These are phyloP conservation scores for Suillus decipiens DNA, from an alignment of 768 basidiomycete species.

Conservation along the genomic window DNA sequence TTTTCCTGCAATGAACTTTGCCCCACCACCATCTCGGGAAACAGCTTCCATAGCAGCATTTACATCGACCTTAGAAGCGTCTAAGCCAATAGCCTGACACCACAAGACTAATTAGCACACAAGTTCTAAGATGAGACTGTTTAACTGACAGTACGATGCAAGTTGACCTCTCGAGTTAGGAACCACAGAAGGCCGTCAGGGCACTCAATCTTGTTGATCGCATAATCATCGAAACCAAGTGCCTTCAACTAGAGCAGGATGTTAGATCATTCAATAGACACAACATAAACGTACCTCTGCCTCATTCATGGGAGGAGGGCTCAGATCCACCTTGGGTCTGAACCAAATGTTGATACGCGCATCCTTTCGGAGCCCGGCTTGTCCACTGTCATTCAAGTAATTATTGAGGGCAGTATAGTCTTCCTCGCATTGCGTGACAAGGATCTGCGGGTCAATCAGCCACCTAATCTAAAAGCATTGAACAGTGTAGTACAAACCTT, in stretches of 20 bases:
- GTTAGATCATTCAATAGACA: slow-evolving; percentile 6
- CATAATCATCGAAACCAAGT: slow-evolving; percentile 80
- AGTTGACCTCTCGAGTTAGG: slow-evolving; percentile 57
- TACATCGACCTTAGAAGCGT: slow-evolving; percentile 51
- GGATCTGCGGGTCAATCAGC: slow-evolving; percentile 51
- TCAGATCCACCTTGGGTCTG: slow-evolving; percentile 41
- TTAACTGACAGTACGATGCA: slow-evolving; percentile 72
- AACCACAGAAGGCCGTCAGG: slow-evolving; percentile 76
- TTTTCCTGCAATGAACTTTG: slow-evolving; percentile 60
- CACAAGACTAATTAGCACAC: not conserved
- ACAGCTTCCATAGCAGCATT: slow-evolving; percentile 60
- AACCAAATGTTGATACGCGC: slow-evolving; percentile 68
- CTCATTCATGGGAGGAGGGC: slow-evolving; percentile 54
- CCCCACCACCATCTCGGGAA: slow-evolving; percentile 52
- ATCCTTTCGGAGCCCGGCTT: slow-evolving; percentile 52
- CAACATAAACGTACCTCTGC: slow-evolving; percentile 54
- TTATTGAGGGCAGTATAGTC: slow-evolving; percentile 76
- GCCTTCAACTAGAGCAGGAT: slow-evolving; percentile 47
- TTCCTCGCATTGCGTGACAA: slow-evolving; percentile 81
- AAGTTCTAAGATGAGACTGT: not conserved
- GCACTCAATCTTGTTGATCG: slow-evolving; percentile 77
- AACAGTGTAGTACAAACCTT: slow-evolving; percentile 47
- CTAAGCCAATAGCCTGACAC: slow-evolving; percentile 63
- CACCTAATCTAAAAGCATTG: not conserved
- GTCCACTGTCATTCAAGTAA: slow-evolving; percentile 62